Evolutionary conservation across 768 basidiomycete genomes (phyloP).

Genomic region (Rhizopogon roseolus): DNA sequence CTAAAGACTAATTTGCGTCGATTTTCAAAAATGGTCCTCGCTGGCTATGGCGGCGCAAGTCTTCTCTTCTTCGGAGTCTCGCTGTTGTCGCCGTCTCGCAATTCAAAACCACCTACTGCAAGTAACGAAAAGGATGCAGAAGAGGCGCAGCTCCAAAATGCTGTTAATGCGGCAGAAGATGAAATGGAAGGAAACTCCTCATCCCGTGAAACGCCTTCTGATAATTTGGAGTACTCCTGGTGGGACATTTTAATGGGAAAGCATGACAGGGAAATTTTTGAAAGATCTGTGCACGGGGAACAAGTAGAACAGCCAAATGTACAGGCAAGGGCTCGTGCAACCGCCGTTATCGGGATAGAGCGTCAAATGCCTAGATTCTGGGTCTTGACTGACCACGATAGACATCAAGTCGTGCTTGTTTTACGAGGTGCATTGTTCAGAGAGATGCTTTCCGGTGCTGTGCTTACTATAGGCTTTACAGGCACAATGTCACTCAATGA

Average conservation of each 20-base stretch:
- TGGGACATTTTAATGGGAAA: conserved; percentile 79
- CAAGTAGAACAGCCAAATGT: conserved; percentile 13
- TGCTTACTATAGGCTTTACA: conserved; percentile 12
- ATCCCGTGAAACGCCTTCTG: conserved; percentile 16
- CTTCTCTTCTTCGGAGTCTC: conserved; percentile 77
- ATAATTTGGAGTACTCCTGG: conserved; percentile 57
- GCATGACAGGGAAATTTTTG: conserved; percentile 81
- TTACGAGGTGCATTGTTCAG: conserved; percentile 44
- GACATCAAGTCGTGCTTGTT: conserved; percentile 72
- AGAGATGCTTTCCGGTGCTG: not conserved
- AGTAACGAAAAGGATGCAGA: conserved; percentile 45
- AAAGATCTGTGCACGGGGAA: conserved; percentile 43
- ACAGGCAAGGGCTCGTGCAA: conserved; percentile 42
- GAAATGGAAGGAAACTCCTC: conserved; percentile 44
- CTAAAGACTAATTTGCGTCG: conserved; percentile 70
- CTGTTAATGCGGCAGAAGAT: conserved; percentile 67
- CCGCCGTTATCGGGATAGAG: conserved; percentile 61
- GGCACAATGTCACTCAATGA: conserved; percentile 88
- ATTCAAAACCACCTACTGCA: conserved; percentile 19
- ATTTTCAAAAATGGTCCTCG: conserved; percentile 77
- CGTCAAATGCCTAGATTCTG: conserved; percentile 80
- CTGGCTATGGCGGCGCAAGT: conserved; percentile 80
- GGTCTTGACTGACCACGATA: conserved; percentile 78
- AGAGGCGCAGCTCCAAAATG: conserved; percentile 57
- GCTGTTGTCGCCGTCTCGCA: conserved; percentile 19